These are phyloP conservation scores for Cladosporium sp. DNA, from an alignment of 2,329 filamentous ascomycete genomes.

Conservation along the genomic window DNA sequence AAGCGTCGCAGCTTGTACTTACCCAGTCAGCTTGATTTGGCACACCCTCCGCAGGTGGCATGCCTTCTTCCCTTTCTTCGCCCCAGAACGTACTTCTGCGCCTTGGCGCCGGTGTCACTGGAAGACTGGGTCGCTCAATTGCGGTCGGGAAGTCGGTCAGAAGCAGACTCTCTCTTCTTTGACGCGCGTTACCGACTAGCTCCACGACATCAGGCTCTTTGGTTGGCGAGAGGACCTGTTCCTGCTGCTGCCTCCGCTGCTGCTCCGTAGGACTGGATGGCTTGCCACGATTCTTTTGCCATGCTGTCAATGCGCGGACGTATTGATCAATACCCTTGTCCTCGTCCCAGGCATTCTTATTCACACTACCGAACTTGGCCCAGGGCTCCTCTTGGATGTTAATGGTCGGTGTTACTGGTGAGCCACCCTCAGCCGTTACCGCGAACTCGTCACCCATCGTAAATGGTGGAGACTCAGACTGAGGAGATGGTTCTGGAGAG, in stretches of 20 bases:
- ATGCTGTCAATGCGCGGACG: slow-evolving; percentile 64
- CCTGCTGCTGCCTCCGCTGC: neutral
- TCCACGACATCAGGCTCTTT: slow-evolving; percentile 22
- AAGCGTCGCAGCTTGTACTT: slow-evolving; percentile 47
- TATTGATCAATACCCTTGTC: slow-evolving; percentile 84
- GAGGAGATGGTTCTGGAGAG: slow-evolving; percentile 17
- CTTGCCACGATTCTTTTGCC: slow-evolving; percentile 56
- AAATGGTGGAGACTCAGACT: slow-evolving; percentile 4
- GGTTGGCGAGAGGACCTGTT: slow-evolving; percentile 21
- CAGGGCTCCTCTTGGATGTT: slow-evolving; percentile 55
- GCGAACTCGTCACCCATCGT: slow-evolving; percentile 26
- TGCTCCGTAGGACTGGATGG: slow-evolving; percentile 13
- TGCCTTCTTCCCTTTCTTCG: slow-evolving; percentile 51
- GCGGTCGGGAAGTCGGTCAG: slow-evolving; percentile 85
- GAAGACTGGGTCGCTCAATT: slow-evolving; percentile 77
- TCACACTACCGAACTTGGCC: slow-evolving; percentile 63
- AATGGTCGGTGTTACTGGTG: slow-evolving; percentile 43
- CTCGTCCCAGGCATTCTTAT: slow-evolving; percentile 85
- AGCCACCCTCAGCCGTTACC: slow-evolving; percentile 20
- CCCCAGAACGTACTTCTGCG: slow-evolving; percentile 66
- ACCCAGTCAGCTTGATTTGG: slow-evolving; percentile 90
- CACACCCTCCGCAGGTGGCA: slow-evolving; percentile 77
- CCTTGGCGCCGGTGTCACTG: slow-evolving; percentile 83
- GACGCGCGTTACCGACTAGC: slow-evolving; percentile 26
- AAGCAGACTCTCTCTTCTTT: slow-evolving; percentile 55